phyloP scores from a whole-genome alignment of 106 monocot species.

The Dioscorea alata region DNA sequence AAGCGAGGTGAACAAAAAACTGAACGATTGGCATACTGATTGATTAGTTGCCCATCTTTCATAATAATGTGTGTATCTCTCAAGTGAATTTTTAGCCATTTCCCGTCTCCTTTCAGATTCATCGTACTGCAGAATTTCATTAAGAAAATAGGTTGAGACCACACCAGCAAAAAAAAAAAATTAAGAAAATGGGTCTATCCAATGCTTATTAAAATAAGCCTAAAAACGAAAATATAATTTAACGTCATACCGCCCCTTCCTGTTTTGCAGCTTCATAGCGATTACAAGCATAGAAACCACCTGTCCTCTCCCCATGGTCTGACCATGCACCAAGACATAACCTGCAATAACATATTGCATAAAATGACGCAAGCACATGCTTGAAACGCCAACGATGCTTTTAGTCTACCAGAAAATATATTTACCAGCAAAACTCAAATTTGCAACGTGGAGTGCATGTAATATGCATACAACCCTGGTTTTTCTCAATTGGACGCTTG shows the following conservation, averaged over 20 bases:
- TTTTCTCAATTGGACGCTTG: conserved; percentile 83
- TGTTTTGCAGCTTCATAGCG: conserved; percentile 87
- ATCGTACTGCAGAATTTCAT: conserved; percentile 48
- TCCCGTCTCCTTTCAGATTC: conserved; percentile 85
- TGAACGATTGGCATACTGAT: conserved; percentile 37
- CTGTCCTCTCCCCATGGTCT: conserved; percentile 85
- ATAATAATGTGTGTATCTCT: conserved; percentile 90
- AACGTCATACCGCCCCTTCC: conserved; percentile 63
- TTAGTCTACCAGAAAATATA: not conserved
- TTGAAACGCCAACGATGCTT: not conserved
- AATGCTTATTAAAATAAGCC: not conserved
- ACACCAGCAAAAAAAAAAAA: not conserved
- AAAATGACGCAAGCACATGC: not conserved
- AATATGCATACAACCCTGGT: conserved; percentile 93
- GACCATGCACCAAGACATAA: conserved; percentile 86
- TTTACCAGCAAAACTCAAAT: conserved; percentile 86
- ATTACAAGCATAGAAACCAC: conserved; percentile 87
- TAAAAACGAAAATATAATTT: not conserved
- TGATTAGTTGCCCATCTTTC: conserved; percentile 88
- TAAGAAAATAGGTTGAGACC: not conserved
- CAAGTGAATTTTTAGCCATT: conserved; percentile 84
- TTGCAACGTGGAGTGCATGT: conserved; percentile 90
- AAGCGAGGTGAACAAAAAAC: not conserved
- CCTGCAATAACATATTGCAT: conserved; percentile 24
- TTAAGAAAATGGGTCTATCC: not conserved